These are phyloP conservation scores for Adansonia madagascariensis DNA, from an alignment of 441 rosid species.

Conservation along the genomic window DNA sequence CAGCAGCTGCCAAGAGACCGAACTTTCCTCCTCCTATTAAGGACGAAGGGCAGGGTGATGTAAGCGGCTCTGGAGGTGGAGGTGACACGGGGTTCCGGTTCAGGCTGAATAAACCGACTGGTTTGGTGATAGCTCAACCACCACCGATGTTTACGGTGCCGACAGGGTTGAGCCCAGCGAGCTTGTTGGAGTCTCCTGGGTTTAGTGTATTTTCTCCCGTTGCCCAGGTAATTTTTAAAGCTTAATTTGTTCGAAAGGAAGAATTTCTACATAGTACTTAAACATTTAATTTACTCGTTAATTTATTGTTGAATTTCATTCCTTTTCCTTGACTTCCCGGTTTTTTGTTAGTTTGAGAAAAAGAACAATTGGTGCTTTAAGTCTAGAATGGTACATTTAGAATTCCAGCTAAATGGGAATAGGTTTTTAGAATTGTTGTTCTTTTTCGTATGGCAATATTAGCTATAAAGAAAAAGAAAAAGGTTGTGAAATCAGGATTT, in stretches of 20 bases:
- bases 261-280: not conserved
- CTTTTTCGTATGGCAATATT: not conserved
- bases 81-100: conserved; percentile 48
- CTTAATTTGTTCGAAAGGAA: conserved; percentile 31
- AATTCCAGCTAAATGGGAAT: not conserved
- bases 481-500: conserved; percentile 10
- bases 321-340: not conserved
- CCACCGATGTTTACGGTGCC: conserved; percentile 58
- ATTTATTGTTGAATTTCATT: conserved; percentile 22
- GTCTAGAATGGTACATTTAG: not conserved
- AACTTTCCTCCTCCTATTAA: not conserved
- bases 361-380: not conserved
- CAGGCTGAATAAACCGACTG: conserved; percentile 54
- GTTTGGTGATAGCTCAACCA: conserved; percentile 54
- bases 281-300: conserved; percentile 8
- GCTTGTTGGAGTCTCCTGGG: conserved; percentile 69
- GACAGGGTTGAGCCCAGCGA: conserved; percentile 60
- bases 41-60: conserved; percentile 23
- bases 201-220: conserved; percentile 65
- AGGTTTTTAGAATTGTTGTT: not conserved
- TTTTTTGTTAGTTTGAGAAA: not conserved
- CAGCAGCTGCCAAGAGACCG: conserved; percentile 23
- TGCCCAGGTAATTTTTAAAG: conserved; percentile 46
- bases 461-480: not conserved
- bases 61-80: conserved; percentile 32